These are phyloP conservation scores for Polytolypa hystricis DNA, from an alignment of 2,329 filamentous ascomycete genomes.

Conservation along the genomic window DNA sequence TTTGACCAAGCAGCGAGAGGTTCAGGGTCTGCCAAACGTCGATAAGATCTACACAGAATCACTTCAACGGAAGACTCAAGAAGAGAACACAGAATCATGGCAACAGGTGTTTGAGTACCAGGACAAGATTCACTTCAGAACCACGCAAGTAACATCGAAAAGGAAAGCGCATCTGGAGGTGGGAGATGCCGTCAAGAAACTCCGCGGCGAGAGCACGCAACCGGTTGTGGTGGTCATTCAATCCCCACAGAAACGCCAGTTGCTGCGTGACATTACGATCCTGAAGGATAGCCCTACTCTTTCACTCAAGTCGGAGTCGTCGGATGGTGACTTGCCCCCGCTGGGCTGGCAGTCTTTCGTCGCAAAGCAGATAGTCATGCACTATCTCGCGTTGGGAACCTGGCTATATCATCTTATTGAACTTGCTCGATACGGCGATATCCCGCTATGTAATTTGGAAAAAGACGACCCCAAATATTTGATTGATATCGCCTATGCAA, in stretches of 20 bases:
- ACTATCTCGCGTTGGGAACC: constrained; percentile 84
- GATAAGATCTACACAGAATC: constrained; percentile 78
- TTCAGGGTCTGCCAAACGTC: constrained; percentile 79
- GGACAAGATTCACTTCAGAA: constrained; percentile 73
- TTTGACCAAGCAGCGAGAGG: constrained; percentile 70
- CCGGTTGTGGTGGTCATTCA: constrained; percentile 82
- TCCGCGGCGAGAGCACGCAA: constrained; percentile 70
- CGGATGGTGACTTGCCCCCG: constrained; percentile 78
- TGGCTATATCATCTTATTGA: constrained; percentile 86
- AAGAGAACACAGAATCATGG: constrained; percentile 58
- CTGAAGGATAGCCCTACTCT: constrained; percentile 77
- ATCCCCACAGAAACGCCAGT: constrained; percentile 68
- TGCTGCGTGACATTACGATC: constrained; percentile 75
- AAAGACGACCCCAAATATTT: constrained; percentile 87
- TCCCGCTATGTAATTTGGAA: constrained; percentile 91
- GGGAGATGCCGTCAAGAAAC: constrained; percentile 76
- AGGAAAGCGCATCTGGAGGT: constrained; percentile 83
- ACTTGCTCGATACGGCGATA: constrained; percentile 81
- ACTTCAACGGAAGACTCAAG: constrained; percentile 49
- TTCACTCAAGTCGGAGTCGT: constrained; percentile 66
- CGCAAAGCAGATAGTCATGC: constrained; percentile 71
- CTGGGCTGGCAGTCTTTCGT: constrained; percentile 89
- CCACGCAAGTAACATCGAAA: constrained; percentile 75
- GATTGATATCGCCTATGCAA: constrained; percentile 90
- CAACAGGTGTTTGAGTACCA: constrained; percentile 80